Evolutionary conservation across 1,139 yeast species (phyloP), one percentile per base, ranked within the genome.

Genomic region (Geotrichum europaeum): DNA sequence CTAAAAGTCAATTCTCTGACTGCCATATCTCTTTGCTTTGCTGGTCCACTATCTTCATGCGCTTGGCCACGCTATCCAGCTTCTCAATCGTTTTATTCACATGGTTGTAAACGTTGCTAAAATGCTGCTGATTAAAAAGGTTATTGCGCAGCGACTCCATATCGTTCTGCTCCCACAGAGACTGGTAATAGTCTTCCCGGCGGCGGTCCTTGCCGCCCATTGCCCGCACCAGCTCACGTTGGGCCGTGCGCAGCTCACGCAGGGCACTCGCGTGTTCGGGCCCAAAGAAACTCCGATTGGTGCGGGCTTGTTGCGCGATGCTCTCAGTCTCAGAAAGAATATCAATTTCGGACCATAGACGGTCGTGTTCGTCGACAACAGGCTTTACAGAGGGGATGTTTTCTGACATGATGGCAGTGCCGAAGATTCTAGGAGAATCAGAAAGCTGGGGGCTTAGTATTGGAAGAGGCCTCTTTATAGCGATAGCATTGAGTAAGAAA

Each of bases 341-440:
- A 69, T 89, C 96, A 55, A 91, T 86, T 68, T 90, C 96, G 2
- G 95, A 86, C 96, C 96, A 91, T 57, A 89, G 76, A 67, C 83
- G 80, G 72, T 89, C 96, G 76, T 85, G 90, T 2, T 68, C 64
- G 51, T 73, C 73, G 2, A 73, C 72, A 0, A 69, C 68, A 2
- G 74, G 76, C 55, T 62, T 64, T 4, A 73, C 76, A 18, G 71
- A 66, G 2, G 76, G 75, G 18, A 72, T 65, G 55, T 54, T 45
- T 6, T 32, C 51, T n/a, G 57, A 47, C 57, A 54, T 54, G 20
- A 18, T 40, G 22, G 22, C 5, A 7, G 32, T 28, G 10, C 32
- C 32, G 10, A 28, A 28, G 10, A 9, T 28, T 28, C 32, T 9
- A 28, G 32, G 32, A 7, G 32, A 28, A 28, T 9, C 10, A 5